A percentile compares a stretch with the other conserved stretches of the same genome.
Conservation (phyloP, 768 basidiomycete species). For the Phanerochaete carnosa region DNA sequence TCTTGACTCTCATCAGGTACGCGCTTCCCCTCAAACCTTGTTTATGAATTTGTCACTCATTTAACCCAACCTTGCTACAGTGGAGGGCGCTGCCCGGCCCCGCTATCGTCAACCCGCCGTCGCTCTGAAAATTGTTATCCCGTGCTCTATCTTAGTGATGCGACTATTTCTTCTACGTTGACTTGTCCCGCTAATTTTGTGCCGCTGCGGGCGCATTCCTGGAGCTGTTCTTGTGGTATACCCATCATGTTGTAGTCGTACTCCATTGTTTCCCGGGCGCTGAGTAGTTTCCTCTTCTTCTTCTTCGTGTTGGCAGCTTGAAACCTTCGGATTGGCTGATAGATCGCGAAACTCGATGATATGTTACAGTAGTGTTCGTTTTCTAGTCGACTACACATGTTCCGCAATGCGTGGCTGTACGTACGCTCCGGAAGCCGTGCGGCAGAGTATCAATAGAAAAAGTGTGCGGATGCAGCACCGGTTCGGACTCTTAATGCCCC, state of each 20-base stretch:
- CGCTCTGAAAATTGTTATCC: neutral
- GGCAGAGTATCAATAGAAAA: constrained; percentile 10
- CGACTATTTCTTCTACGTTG: neutral
- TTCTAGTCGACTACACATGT: constrained; percentile 6
- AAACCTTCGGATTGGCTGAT: neutral
- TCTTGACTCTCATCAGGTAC: constrained; percentile 31
- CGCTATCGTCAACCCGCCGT: constrained; percentile 23
- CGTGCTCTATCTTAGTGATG: neutral
- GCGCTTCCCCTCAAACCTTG: constrained; percentile 6
- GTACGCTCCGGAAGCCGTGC: constrained; percentile 13
- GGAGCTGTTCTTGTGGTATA: neutral
- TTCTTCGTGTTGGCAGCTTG: neutral
- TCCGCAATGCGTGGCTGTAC: constrained; percentile 5
- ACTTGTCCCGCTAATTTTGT: neutral
- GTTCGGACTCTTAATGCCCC: constrained; percentile 2
- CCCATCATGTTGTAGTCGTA: neutral
- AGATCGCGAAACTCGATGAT: neutral
- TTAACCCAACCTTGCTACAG: constrained; percentile 14
- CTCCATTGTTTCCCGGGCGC: neutral
- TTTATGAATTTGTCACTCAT: neutral
- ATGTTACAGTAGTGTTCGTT: constrained; percentile 10
- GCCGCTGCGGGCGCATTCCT: neutral
- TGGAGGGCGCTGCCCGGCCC: constrained; percentile 36
- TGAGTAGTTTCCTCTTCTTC: neutral
- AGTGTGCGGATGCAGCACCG: constrained; percentile 9